Evolutionary conservation across 2,329 filamentous ascomycete genomes (phyloP).

Genomic region (Trichocomaceae sp.): DNA sequence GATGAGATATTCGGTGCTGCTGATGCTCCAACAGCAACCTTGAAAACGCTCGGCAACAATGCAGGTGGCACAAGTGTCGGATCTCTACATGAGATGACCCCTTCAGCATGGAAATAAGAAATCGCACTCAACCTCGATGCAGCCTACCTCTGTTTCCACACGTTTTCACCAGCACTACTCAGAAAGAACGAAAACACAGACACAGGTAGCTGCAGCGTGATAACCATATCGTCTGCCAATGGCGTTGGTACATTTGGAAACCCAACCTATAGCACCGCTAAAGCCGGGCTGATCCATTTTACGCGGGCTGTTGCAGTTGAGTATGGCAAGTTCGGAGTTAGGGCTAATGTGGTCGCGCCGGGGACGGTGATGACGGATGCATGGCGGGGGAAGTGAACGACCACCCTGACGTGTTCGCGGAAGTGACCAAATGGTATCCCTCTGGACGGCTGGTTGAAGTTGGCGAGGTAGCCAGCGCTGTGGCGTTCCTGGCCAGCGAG

Average conservation of each 20-base stretch:
- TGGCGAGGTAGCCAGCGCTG: slow-evolving; percentile 22
- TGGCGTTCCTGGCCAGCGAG: slow-evolving; percentile 15
- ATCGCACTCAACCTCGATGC: slow-evolving; percentile 19
- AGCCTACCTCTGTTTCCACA: slow-evolving; percentile 17
- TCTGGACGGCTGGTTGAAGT: slow-evolving; percentile 18
- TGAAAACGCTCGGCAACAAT: slow-evolving; percentile 24
- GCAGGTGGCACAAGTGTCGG: slow-evolving; percentile 20
- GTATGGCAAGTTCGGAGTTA: slow-evolving; percentile 31
- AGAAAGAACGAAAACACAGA: slow-evolving; percentile 8
- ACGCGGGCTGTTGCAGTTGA: slow-evolving; percentile 30
- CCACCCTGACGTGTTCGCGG: slow-evolving; percentile 12
- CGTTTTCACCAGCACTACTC: slow-evolving; percentile 17
- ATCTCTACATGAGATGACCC: slow-evolving; percentile 19
- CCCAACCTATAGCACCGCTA: slow-evolving; percentile 33
- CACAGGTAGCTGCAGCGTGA: too few species aligned
- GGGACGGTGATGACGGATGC: slow-evolving; percentile 18
- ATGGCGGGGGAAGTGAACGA: slow-evolving; percentile 16
- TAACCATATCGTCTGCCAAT: slow-evolving; percentile 20
- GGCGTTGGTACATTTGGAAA: slow-evolving; percentile 19
- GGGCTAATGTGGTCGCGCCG: slow-evolving; percentile 34
- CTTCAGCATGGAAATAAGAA: slow-evolving; percentile 17
- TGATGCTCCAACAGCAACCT: slow-evolving; percentile 3
- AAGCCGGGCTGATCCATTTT: slow-evolving; percentile 37
- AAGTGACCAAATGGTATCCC: slow-evolving; percentile 20
- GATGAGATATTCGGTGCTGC: slow-evolving; percentile 3